Percentiles rank a stretch among this genome's conserved stretches.
Conservation (phyloP, 192 early-diverging fungal species). For the Backusella tuberculispora region DNA sequence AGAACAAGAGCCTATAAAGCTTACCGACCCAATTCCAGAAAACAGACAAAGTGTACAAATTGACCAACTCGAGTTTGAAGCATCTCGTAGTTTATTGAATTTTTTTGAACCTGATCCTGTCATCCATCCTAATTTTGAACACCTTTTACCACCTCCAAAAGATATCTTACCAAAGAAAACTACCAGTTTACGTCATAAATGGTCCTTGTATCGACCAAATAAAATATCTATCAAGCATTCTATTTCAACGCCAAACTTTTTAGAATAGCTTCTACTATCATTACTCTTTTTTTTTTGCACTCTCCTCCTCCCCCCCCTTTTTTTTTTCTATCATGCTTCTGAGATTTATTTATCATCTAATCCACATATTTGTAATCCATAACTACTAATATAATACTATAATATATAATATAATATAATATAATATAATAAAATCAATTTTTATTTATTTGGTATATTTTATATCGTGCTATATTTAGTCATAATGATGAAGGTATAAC, state of each 20-base stretch:
- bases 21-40: not conserved
- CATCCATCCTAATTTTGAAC: slow-evolving; percentile 1
- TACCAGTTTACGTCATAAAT: slow-evolving; percentile 9
- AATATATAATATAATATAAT: slow-evolving; percentile 5
- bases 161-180: not conserved
- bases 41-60: not conserved
- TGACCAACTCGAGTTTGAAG: slow-evolving; percentile 6
- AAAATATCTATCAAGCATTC: not conserved
- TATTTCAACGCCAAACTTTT: slow-evolving; percentile 7
- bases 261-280: not conserved
- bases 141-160: slow-evolving; percentile 7
- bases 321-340: not conserved
- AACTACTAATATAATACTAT: slow-evolving; percentile 11
- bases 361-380: slow-evolving; percentile 13
- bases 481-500: not conserved
- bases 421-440: not conserved
- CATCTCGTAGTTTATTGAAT: slow-evolving; percentile 1
- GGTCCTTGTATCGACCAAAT: slow-evolving; percentile 7
- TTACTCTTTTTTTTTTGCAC: not conserved
- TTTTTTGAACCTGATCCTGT: slow-evolving; percentile 4
- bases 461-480: not conserved
- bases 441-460: slow-evolving; percentile 12
- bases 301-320: not conserved
- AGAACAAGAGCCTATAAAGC: not conserved
- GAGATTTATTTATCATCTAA: not conserved